phyloP scores from a whole-genome alignment of 2,329 filamentous ascomycete genomes.

The Thielaviopsis ethacetica region DNA sequence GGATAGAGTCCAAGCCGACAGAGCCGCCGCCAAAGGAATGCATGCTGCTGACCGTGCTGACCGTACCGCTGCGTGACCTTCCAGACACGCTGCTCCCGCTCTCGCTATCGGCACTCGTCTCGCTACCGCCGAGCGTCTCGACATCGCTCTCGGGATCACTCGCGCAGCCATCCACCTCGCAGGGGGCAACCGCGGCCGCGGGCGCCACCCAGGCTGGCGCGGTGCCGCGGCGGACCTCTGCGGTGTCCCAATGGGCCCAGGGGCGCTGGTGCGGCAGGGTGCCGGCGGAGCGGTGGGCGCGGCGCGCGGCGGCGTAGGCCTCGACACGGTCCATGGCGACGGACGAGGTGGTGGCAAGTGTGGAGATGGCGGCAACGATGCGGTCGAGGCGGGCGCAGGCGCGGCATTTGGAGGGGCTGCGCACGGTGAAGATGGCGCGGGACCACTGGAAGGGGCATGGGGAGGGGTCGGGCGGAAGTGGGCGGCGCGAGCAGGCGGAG shows the following conservation, averaged over 20 bases:
- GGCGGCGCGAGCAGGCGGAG: slow-evolving; percentile 7
- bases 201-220: too few relatives aligned
- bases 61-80: neutral
- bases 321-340: slow-evolving; percentile 2
- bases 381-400: slow-evolving; percentile 6
- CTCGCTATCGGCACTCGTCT: slow-evolving; percentile 3
- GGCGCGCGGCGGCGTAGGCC: neutral
- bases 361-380: slow-evolving; percentile 5
- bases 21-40: neutral
- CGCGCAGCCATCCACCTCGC: neutral
- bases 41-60: neutral
- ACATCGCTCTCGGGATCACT: neutral
- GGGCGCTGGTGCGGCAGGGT: slow-evolving; percentile 5
- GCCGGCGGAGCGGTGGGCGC: neutral
- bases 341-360: slow-evolving; percentile 4
- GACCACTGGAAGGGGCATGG: slow-evolving; percentile 10
- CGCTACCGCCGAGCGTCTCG: neutral
- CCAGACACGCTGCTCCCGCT: slow-evolving; percentile 1
- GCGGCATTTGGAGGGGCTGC: slow-evolving; percentile 5
- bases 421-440: slow-evolving; percentile 11
- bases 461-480: neutral
- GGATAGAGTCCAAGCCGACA: neutral
- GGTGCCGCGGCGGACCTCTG: neutral
- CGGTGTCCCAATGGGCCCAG: slow-evolving; percentile 8
- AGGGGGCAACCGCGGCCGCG: too few relatives aligned